Percentiles rank a stretch among this genome's conserved stretches.
These are phyloP conservation scores for Magnusiomyces paraingens DNA, from an alignment of 1,139 yeast genomes.

Conservation along the genomic window DNA sequence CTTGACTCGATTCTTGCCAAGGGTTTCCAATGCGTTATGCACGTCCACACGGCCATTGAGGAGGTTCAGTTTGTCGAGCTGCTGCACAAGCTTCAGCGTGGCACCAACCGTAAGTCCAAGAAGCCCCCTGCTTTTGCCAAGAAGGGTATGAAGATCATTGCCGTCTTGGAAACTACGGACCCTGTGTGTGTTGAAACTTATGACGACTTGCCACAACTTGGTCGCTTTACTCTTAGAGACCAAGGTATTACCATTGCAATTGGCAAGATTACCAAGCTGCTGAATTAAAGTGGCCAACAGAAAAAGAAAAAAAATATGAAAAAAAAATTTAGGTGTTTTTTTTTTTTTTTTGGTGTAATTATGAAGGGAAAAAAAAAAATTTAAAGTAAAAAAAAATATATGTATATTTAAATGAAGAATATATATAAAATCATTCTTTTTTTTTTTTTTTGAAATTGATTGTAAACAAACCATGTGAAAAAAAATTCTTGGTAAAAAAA, in stretches of 20 bases:
- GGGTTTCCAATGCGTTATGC: conserved; percentile 98
- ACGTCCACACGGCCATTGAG: conserved; percentile 95
- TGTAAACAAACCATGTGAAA: too few species aligned
- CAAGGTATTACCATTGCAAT: conserved; percentile 98
- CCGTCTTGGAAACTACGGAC: conserved; percentile 74
- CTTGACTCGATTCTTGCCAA: conserved; percentile 87
- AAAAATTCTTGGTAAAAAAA: too few species aligned
- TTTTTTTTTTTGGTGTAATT: too few species aligned
- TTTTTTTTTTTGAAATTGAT: too few species aligned
- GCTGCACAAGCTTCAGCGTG: conserved; percentile 90
- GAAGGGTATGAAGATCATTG: conserved; percentile 98
- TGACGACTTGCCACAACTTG: conserved; percentile 88
- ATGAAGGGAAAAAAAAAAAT: too few species aligned
- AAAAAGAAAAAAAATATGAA: background rate
- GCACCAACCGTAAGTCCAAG: conserved; percentile 93
- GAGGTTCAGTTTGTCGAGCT: conserved; percentile 79
- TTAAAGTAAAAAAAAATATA: too few species aligned
- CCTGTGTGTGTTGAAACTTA: conserved; percentile 93
- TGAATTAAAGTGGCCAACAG: conserved; percentile 26
- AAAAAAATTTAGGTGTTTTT: too few species aligned
- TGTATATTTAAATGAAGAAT: too few species aligned
- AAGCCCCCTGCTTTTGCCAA: conserved; percentile 98
- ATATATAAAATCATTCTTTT: too few species aligned
- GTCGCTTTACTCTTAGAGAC: conserved; percentile 96
- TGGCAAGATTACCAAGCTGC: conserved; percentile 68